Conservation (phyloP, 2,329 filamentous ascomycete species). For the Colletotrichum gloeosporioides region DNA sequence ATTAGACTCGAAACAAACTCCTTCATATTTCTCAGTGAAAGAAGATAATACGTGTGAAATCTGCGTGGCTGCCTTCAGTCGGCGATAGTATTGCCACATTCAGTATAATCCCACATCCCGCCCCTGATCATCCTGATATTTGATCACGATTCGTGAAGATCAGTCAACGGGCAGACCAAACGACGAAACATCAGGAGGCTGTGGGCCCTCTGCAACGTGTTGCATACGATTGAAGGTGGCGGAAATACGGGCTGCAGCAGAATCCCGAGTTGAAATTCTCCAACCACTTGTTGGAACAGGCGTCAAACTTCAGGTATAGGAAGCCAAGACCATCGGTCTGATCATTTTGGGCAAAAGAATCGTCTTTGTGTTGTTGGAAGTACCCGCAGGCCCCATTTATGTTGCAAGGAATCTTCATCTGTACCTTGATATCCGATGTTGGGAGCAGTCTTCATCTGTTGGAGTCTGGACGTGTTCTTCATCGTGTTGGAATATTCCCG, state of each 20-base stretch:
- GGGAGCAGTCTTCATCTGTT: neutral
- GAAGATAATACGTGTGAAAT: neutral
- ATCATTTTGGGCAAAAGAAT: neutral
- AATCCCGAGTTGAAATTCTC: neutral
- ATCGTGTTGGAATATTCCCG: neutral
- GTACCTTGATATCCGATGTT: neutral
- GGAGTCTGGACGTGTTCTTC: neutral
- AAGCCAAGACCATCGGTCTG: neutral
- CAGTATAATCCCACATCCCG: neutral
- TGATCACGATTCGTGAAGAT: neutral
- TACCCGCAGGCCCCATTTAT: neutral
- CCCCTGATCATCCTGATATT: neutral
- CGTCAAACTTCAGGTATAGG: neutral
- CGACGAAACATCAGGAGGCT: neutral
- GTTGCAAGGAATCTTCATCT: neutral
- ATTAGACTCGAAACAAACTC: neutral
- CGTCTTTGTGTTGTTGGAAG: neutral
- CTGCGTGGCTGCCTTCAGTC: neutral
- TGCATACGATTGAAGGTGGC: neutral
- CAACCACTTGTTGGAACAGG: neutral
- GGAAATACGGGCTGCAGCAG: neutral
- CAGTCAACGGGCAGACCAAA: neutral
- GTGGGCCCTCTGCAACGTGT: neutral
- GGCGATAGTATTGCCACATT: neutral
- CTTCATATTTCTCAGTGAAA: neutral